These are phyloP conservation scores for Lactarius hengduanensis DNA, from an alignment of 768 basidiomycete genomes.

Conservation along the genomic window DNA sequence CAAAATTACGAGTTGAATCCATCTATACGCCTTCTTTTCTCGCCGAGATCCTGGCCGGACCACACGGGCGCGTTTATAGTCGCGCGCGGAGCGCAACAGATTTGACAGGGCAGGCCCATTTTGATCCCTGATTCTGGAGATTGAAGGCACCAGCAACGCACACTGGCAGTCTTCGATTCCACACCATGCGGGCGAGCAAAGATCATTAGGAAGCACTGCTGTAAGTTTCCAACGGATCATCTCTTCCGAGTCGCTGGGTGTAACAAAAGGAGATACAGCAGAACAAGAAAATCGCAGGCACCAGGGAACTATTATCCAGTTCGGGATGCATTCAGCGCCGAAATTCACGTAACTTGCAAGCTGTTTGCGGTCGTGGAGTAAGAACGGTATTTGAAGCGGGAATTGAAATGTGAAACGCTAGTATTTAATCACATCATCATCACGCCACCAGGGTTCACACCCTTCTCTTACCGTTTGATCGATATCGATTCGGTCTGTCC, in stretches of 20 bases:
- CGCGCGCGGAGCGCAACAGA: not conserved
- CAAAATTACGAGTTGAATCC: not conserved
- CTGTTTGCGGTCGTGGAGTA: not conserved
- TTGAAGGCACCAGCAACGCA: not conserved
- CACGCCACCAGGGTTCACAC: not conserved
- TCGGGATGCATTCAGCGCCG: not conserved
- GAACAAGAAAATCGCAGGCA: too few species aligned
- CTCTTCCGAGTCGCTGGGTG: too few species aligned
- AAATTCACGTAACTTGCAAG: not conserved
- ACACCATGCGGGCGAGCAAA: too few species aligned
- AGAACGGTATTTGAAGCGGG: conserved; percentile 44
- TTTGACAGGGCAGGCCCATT: not conserved
- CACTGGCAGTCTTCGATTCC: too few species aligned
- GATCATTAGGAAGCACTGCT: too few species aligned
- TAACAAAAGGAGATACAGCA: too few species aligned
- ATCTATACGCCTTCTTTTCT: not conserved
- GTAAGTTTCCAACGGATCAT: too few species aligned
- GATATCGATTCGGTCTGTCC: conserved; percentile 6
- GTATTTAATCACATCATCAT: conserved; percentile 43
- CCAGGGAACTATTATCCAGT: too few species aligned
- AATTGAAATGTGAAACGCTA: conserved; percentile 43
- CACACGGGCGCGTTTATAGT: not conserved
- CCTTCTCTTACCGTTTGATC: conserved; percentile 37
- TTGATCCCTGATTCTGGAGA: not conserved
- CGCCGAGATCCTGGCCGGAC: not conserved